These are phyloP conservation scores for Chaetomium sp. DNA, from an alignment of 2,329 filamentous ascomycete genomes.

Conservation along the genomic window DNA sequence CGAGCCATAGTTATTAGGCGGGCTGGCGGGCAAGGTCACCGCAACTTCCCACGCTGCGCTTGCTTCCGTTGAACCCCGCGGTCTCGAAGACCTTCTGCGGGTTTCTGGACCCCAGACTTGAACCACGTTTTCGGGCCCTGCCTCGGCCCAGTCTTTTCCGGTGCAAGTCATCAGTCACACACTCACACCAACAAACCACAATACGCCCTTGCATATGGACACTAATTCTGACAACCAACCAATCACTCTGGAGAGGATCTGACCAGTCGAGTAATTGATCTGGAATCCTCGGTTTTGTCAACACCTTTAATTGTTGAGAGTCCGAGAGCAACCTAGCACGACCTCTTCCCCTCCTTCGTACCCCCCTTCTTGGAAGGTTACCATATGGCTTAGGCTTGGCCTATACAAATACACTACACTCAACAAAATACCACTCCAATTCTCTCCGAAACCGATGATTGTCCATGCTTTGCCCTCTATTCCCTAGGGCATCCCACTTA, in stretches of 20 bases:
- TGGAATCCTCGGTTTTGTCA: no score
- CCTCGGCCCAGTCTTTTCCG: constrained; percentile 5
- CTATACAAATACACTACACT: not conserved
- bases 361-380: not conserved
- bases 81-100: constrained; percentile 13
- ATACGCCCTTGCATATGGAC: no score
- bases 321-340: no score
- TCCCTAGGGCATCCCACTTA: not conserved
- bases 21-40: constrained; percentile 8
- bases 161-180: not conserved
- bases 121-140: not conserved
- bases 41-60: constrained; percentile 3
- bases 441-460: not conserved
- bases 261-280: no score
- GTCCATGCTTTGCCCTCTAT: not conserved
- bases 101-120: not conserved
- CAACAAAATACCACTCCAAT: not conserved
- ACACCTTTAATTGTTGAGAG: no score
- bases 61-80: constrained; percentile 5
- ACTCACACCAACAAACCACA: not conserved
- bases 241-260: no score
- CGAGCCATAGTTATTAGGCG: no score
- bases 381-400: no score
- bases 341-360: not conserved
- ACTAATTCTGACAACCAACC: no score